Percentiles rank a stretch among this genome's conserved stretches.
Evolutionary conservation across 2,329 filamentous ascomycete species (phyloP).

Genomic region (Talaromyces marneffei): DNA sequence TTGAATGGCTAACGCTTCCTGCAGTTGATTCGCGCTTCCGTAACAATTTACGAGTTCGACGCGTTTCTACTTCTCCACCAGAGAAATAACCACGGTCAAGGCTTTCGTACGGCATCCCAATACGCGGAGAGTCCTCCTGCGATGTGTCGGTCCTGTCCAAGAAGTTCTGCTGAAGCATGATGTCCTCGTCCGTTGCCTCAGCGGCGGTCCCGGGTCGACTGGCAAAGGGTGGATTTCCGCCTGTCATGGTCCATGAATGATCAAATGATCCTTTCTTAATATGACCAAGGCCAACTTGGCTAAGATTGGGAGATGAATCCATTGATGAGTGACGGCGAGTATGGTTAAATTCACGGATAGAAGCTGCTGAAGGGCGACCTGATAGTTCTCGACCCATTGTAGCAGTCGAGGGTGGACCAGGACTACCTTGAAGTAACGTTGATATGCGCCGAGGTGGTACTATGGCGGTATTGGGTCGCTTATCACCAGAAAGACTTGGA

Average conservation of each 20-base stretch:
- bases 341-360: slow-evolving; percentile 74
- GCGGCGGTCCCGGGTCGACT: slow-evolving; percentile 31
- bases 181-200: slow-evolving; percentile 22
- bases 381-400: slow-evolving; percentile 40
- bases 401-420: slow-evolving; percentile 41
- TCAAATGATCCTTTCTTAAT: slow-evolving; percentile 56
- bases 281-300: slow-evolving; percentile 35
- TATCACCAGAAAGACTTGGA: slow-evolving; percentile 33
- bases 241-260: slow-evolving; percentile 52
- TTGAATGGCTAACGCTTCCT: slow-evolving; percentile 51
- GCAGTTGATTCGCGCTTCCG: slow-evolving; percentile 59
- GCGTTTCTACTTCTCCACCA: slow-evolving; percentile 72
- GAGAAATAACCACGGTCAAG: slow-evolving; percentile 91
- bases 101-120: slow-evolving; percentile 45
- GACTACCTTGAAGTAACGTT: slow-evolving; percentile 23
- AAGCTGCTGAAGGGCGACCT: slow-evolving; percentile 67
- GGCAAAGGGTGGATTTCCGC: slow-evolving; percentile 29
- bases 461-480: slow-evolving; percentile 23
- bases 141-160: slow-evolving; percentile 12
- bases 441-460: slow-evolving; percentile 29
- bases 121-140: slow-evolving; percentile 9
- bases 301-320: slow-evolving; percentile 50
- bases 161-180: slow-evolving; percentile 18
- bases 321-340: slow-evolving; percentile 83
- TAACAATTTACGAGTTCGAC: slow-evolving; percentile 65